phyloP scores from a whole-genome alignment of 2,329 filamentous ascomycete genomes.

The Penicillium hesseltinei region DNA sequence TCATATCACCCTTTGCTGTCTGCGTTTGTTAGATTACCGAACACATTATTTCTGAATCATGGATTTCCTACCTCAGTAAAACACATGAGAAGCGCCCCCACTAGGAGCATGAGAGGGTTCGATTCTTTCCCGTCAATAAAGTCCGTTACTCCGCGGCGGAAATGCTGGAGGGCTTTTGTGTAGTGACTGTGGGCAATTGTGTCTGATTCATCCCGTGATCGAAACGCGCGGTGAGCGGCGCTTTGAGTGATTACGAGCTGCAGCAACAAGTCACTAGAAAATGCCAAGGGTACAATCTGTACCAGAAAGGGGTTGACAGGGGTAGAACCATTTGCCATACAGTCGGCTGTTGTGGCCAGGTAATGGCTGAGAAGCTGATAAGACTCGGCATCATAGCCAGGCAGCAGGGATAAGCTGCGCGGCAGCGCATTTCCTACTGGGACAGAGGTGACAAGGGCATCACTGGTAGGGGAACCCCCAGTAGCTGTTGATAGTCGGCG shows the following conservation, averaged over 20 bases:
- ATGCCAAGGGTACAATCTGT: conserved; percentile 49
- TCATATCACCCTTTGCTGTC: conserved; percentile 47
- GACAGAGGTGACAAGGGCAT: conserved; percentile 2
- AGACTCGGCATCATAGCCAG: conserved; percentile 29
- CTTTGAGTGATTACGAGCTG: conserved; percentile 50
- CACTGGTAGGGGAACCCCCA: background rate
- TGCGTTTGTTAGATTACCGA: conserved; percentile 10
- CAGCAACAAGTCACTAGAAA: conserved; percentile 47
- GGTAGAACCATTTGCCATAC: conserved; percentile 51
- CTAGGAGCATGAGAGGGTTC: conserved; percentile 41
- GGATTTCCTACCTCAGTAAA: conserved; percentile 45
- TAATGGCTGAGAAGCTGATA: conserved; percentile 48
- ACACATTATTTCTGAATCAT: background rate
- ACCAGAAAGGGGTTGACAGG: conserved; percentile 48
- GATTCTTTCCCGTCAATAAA: conserved; percentile 33
- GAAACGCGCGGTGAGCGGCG: conserved; percentile 33
- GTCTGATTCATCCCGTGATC: conserved; percentile 29
- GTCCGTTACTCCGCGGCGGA: conserved; percentile 29
- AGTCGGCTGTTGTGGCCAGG: conserved; percentile 45
- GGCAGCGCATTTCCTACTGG: conserved; percentile 23
- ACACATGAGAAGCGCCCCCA: conserved; percentile 49
- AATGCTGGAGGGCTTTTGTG: conserved; percentile 30
- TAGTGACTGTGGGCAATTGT: conserved; percentile 32
- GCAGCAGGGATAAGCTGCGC: conserved; percentile 29
- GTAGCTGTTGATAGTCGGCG: conserved; percentile 1